Base-by-base conservation (phyloP, 2,329 filamentous ascomycete genomes). In the Ceratocystis ficicola region DNA sequence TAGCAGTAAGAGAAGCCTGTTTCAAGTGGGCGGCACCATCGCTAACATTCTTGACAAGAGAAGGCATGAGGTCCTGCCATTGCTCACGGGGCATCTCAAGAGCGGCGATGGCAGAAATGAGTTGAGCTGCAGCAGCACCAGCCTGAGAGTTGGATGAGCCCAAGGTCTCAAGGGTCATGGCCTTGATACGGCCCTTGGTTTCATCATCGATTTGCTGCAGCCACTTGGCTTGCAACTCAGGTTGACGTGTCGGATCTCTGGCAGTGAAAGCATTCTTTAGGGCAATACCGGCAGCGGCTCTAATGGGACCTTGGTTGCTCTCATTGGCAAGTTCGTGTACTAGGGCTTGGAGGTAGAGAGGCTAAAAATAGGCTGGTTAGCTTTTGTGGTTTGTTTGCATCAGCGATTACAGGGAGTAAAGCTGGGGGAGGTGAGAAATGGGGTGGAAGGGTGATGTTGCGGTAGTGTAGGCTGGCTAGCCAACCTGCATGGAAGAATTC, bases 181-280 rank as follows among this genome's bases (percentile, higher is more conserved):
- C 83, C 84, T 96, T 97, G 77, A 99, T 89, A 73, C 87, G 85
- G 69, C 80, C 82, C 83, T 96, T 96, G 73, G 91, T 89, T 68
- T 88, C 85, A 71, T 85, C 81, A 73, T 90, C 88, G 70, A 93
- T 87, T 74, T 89, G 86, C 75, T 87, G 84, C 69, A 94, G 80
- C 94, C 94, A 99, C 87, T 95, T 91, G 74, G 86, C 83, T 79
- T 97, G 94, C 67, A 97, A 85, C 75, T 95, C 89, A 74, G 89
- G 87, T 78, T 96, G 86, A 74, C 91, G 88, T 73, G 85, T 80
- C 73, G 87, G 87, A 77, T 99, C 94, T 81, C 94, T 88, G 73
- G 92, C 89, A 74, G 90, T 90, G 80, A 99, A 97, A 73, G 94
- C 89, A 82, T 99, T 99, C 80, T 99, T 99, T 74, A 99, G 82